Base-by-base conservation (phyloP, 768 basidiomycete genomes). In the Mycena leptocephala region DNA sequence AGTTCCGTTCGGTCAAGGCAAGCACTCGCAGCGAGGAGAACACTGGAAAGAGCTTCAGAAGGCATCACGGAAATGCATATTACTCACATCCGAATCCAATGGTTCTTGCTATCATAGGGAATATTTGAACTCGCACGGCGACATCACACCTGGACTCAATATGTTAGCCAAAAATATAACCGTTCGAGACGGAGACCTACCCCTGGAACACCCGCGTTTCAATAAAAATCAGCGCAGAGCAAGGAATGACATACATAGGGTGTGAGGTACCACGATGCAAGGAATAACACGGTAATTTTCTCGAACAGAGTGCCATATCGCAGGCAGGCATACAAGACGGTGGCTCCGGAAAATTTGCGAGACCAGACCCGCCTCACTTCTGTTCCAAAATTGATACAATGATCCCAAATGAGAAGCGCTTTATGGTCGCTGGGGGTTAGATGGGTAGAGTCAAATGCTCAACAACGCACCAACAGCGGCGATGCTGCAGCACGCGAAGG, bases 361-460 rank as follows among this genome's bases (percentile, higher is more conserved):
- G 77, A 77, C 84, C 84, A 85, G 22, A 85, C 79, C 24, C 70
- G 74, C 8, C 70, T 77, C 14, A 84, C 80, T 67, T 85, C 84
- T 5, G 72, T 76, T 20, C 78, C 78, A 32, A 85, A 76, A 0
- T 80, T 84, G 35, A 84, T 79, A 48, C 80, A 48, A 55, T 83
- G 81, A 30, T 85, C 84, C 83, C 83, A 84, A 13, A 83, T 76
- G 55, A 83, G 81, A 37, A 84, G 80, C 9, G 83, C 84, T 84
- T n/a, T n/a, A n/a, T n/a, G n/a, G 51, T 5, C 37, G 14, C 39
- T 8, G 22, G 3, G 18, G 30, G 16, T n/a, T 0, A 55, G 20
- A 11, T 20, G 22, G 56, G 14, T 22, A 18, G 22, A 55, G 28
- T 2, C 24, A 26, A 24, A 30, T 28, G 6, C 6, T 37, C 35